phyloP scores from a whole-genome alignment of 805 yeast genomes.

The Ogataea zsoltii region DNA sequence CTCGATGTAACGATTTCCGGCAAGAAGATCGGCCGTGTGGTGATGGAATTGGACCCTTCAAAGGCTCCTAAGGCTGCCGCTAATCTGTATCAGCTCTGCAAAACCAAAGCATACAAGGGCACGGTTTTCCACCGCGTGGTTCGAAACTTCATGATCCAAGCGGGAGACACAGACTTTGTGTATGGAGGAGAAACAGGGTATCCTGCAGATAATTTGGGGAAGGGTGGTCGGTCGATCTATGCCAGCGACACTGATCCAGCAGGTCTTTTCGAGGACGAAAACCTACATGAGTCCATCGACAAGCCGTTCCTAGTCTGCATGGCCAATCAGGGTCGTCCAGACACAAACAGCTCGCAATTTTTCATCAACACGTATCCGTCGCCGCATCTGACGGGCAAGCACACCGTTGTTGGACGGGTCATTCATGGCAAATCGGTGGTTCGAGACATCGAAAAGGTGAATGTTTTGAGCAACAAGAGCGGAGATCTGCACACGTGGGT shows the following conservation, averaged over 20 bases:
- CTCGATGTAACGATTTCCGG: constrained; percentile 54
- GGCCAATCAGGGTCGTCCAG: constrained; percentile 55
- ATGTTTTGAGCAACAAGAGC: constrained; percentile 41
- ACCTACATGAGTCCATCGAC: constrained; percentile 42
- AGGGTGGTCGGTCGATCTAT: constrained; percentile 48
- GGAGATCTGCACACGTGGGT: constrained; percentile 24
- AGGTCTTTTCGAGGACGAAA: constrained; percentile 59
- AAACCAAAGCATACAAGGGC: constrained; percentile 40
- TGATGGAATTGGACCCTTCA: constrained; percentile 48
- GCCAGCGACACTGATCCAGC: constrained; percentile 27
- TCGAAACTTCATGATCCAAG: constrained; percentile 70
- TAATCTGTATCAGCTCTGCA: constrained; percentile 52
- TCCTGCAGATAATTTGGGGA: constrained; percentile 35
- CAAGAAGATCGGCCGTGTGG: constrained; percentile 56
- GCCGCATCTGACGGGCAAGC: constrained; percentile 75
- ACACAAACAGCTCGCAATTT: constrained; percentile 65
- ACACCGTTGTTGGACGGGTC: constrained; percentile 76
- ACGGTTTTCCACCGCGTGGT: constrained; percentile 62
- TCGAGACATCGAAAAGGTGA: constrained; percentile 58
- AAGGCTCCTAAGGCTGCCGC: constrained; percentile 58
- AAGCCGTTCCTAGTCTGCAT: constrained; percentile 56
- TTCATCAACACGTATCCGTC: constrained; percentile 69
- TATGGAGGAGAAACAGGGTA: constrained; percentile 17
- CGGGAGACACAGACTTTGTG: constrained; percentile 54
- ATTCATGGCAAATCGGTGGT: constrained; percentile 67